Evolutionary conservation across 2,329 filamentous ascomycete genomes (phyloP), one percentile per base, ranked within the genome.

Genomic region (Coniochaeta sp.): DNA sequence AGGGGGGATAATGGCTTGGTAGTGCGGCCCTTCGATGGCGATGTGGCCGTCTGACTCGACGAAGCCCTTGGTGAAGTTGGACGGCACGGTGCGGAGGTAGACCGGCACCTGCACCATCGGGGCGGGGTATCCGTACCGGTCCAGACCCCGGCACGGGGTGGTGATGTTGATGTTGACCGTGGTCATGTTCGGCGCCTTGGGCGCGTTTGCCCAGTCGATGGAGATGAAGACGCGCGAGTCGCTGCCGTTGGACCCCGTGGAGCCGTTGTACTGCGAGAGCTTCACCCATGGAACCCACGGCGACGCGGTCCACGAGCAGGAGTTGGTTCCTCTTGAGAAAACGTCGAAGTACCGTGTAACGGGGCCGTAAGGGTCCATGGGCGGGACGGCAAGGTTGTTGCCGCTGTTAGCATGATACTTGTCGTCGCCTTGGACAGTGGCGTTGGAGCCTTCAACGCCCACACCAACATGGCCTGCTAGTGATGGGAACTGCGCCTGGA

Each of bases 341-440:
- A 89, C 74, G 24, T 89, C 87, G 58, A 89, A 82, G 77, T 82
- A 89, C 42, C 85, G 78, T 0, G 74, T 77, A 1, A 70, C 66
- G 0, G 80, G 77, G 1, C 84, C 83, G 60, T 86, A 88, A 0
- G 79, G 82, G 62, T 84, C 84, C 60, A 89, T 75, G 0, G 80
- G 74, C 9, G 82, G 81, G 3, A 87, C 73, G 0, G 78, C 77
- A 3, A 89, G 75, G 2, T 74, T 79, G 62, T 79, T 79, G 50
- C 75, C 79, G 5, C 80, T 78, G 67, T 82, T 85, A 65, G 68
- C 22, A 71, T 88, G 86, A 71, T 78, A 88, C 61, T 74, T 77
- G 71, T 89, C 86, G 63, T 89, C 87, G 26, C 88, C 87, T 0
- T 86, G 85, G 6, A 89, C 81, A 0, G 84, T 85, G 1, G 85